Conservation (phyloP, 176 grass and related monocot genomes). For the Miscanthus lutarioriparius region DNA sequence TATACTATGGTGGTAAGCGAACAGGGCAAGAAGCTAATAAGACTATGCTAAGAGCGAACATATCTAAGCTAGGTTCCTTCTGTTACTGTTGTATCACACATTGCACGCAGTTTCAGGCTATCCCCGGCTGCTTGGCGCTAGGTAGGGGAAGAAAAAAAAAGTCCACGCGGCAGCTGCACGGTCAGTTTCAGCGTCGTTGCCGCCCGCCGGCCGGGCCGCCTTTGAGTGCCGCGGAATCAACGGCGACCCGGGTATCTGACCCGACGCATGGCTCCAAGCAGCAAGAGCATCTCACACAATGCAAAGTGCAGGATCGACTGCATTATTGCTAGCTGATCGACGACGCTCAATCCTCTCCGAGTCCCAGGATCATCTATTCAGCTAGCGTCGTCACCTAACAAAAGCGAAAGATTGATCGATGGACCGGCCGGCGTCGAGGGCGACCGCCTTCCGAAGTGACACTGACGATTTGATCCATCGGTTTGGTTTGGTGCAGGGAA, state of each 20-base stretch:
- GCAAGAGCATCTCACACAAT: background rate
- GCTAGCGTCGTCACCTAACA: background rate
- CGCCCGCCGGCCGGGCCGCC: background rate
- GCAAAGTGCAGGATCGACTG: background rate
- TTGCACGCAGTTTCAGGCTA: too few relatives aligned
- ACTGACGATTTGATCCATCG: background rate
- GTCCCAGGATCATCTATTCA: background rate
- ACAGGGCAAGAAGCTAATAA: too few relatives aligned
- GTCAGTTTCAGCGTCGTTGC: conserved; percentile 44
- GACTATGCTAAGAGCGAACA: too few relatives aligned
- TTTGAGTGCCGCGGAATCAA: conserved; percentile 58
- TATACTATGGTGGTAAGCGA: too few relatives aligned
- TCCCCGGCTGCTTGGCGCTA: background rate
- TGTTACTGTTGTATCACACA: too few relatives aligned
- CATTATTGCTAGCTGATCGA: conserved; percentile 2
- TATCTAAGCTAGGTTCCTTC: too few relatives aligned
- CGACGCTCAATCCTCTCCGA: conserved; percentile 11
- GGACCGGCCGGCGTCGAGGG: background rate
- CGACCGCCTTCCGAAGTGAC: background rate
- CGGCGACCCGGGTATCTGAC: background rate
- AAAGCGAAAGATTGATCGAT: background rate
- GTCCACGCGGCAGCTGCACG: conserved; percentile 31
- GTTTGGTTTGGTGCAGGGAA: background rate
- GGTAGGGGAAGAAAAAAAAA: background rate
- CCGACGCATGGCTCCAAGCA: conserved; percentile 21